Evolutionary conservation across 2,329 filamentous ascomycete species (phyloP).

Genomic region (Didymella glomerata): DNA sequence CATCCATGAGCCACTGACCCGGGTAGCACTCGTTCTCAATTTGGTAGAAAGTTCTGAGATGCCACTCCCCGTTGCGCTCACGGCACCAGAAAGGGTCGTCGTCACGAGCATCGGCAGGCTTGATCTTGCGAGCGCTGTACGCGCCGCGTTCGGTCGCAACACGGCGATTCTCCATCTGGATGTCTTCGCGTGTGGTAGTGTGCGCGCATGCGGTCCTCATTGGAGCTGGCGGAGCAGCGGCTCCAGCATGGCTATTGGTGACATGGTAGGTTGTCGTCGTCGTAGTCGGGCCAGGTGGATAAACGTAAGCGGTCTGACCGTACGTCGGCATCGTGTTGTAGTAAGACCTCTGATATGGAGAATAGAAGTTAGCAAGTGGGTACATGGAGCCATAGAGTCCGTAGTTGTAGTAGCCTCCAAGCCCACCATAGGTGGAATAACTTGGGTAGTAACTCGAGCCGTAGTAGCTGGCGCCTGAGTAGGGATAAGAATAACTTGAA

Average conservation of each 20-base stretch:
- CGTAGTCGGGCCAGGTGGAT: conserved; percentile 33
- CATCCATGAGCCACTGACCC: conserved; percentile 49
- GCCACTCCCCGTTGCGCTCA: conserved; percentile 50
- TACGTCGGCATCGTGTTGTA: conserved; percentile 37
- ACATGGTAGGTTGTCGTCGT: conserved; percentile 39
- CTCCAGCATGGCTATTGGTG: conserved; percentile 32
- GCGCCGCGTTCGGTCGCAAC: conserved; percentile 45
- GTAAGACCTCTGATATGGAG: conserved; percentile 44
- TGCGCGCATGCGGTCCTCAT: conserved; percentile 28
- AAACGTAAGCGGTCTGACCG: conserved; percentile 36
- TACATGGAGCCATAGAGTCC: conserved; percentile 40
- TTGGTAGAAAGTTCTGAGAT: conserved; percentile 47
- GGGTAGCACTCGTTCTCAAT: conserved; percentile 52
- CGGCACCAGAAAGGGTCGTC: conserved; percentile 51
- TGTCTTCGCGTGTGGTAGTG: conserved; percentile 33
- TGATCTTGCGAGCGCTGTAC: conserved; percentile 42
- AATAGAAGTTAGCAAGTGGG: conserved; percentile 48
- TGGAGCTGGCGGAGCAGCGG: conserved; percentile 11
- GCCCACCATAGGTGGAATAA: conserved; percentile 26
- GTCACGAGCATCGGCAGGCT: conserved; percentile 44
- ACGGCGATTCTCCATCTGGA: conserved; percentile 42
- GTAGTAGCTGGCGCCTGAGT: conserved; percentile 27
- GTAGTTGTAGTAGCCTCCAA: conserved; percentile 38
- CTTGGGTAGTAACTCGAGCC: conserved; percentile 25
- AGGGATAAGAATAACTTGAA: conserved; percentile 29